These are phyloP conservation scores for Protomyces inundatus DNA, from an alignment of 1,139 yeast genomes.

Conservation along the genomic window DNA sequence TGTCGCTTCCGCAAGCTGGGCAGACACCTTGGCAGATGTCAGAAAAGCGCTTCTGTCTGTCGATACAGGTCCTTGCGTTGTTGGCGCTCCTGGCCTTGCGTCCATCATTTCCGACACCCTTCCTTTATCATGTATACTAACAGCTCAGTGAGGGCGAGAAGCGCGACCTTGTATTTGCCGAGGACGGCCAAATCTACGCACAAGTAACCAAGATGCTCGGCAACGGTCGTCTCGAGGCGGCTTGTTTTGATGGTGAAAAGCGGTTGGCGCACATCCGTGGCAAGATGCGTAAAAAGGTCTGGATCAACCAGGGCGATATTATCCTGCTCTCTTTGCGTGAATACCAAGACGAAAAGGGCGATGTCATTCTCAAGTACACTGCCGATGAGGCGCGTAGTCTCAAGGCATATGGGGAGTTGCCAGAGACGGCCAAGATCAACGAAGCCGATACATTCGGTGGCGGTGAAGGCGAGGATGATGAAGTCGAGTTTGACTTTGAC, in stretches of 20 bases:
- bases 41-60: too few species aligned
- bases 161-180: constrained; percentile 86
- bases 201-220: constrained; percentile 98
- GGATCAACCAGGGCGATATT: constrained; percentile 99
- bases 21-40: too few species aligned
- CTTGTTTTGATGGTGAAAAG: constrained; percentile 87
- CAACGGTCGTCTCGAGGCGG: constrained; percentile 92
- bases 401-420: constrained; percentile 93
- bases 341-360: constrained; percentile 97
- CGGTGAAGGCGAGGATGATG: constrained; percentile 81
- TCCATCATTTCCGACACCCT: too few species aligned
- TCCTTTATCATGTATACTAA: neutral
- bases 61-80: too few species aligned
- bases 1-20: too few species aligned
- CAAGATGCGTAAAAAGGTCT: constrained; percentile 89
- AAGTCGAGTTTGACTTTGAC: constrained; percentile 94
- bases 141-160: constrained; percentile 61
- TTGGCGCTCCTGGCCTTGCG: too few species aligned
- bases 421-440: constrained; percentile 82
- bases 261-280: constrained; percentile 99
- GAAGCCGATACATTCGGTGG: constrained; percentile 97
- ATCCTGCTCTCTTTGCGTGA: constrained; percentile 93
- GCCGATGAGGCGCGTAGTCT: constrained; percentile 97
- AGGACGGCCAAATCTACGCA: constrained; percentile 97
- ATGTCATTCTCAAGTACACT: constrained; percentile 92